phyloP scores from a whole-genome alignment of 192 early-diverging fungal species.

The Coemansia sp. region DNA sequence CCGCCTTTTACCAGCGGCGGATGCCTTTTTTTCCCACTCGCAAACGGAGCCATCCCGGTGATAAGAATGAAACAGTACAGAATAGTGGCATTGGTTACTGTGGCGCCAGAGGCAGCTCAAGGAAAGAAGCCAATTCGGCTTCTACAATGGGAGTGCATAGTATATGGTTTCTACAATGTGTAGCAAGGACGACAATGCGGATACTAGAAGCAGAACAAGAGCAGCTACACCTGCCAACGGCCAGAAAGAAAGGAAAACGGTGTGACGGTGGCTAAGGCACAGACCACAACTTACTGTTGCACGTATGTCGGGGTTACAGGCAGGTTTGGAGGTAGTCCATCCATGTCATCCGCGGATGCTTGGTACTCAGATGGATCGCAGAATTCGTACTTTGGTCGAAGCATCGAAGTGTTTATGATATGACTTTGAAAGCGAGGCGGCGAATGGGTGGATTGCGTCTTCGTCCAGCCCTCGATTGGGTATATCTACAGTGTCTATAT shows the following conservation, averaged over 20 bases:
- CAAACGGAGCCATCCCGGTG: not conserved
- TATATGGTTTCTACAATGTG: conserved; percentile 3
- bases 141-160: not conserved
- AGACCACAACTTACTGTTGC: conserved; percentile 40
- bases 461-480: not conserved
- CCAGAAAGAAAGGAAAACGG: conserved; percentile 1
- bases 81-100: not conserved
- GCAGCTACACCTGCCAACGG: not conserved
- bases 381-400: conserved; percentile 53
- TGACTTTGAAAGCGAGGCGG: not conserved
- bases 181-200: not conserved
- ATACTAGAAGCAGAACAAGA: not conserved
- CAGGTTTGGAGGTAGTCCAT: conserved; percentile 34
- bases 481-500: conserved; percentile 9
- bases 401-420: conserved; percentile 23
- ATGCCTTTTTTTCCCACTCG: not conserved
- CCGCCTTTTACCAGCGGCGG: not conserved
- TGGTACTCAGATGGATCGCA: conserved; percentile 50
- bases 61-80: not conserved
- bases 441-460: conserved; percentile 2
- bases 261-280: conserved; percentile 8
- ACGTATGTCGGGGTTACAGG: conserved; percentile 49
- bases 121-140: not conserved
- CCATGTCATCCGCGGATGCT: conserved; percentile 36
- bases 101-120: conserved; percentile 1